These are phyloP conservation scores for Kuraishia hungarica DNA, from an alignment of 805 yeast species.

Conservation along the genomic window DNA sequence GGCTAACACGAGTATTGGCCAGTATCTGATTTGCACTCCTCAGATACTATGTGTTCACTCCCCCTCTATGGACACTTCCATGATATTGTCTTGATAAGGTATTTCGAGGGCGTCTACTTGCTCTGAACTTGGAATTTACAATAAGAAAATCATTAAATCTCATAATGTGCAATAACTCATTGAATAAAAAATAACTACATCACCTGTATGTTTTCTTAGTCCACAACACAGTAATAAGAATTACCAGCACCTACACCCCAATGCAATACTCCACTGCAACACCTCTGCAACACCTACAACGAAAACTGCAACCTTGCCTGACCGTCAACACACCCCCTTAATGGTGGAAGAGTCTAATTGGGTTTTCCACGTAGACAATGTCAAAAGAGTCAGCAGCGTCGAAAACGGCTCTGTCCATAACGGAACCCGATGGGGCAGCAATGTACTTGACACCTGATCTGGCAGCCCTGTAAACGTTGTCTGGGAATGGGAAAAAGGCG, in stretches of 20 bases:
- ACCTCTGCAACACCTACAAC: no score
- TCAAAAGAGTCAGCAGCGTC: conserved; percentile 90
- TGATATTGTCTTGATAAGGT: no score
- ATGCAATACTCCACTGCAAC: conserved; percentile 7
- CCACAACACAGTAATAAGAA: no score
- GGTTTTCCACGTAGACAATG: conserved; percentile 92
- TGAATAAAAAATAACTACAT: background rate
- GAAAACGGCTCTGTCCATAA: conserved; percentile 93
- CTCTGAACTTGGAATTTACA: no score
- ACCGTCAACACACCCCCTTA: conserved; percentile 24
- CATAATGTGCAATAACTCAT: background rate
- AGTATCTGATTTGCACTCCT: no score
- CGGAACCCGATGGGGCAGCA: conserved; percentile 97
- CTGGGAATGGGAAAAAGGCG: conserved; percentile 99
- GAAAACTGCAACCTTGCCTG: no score
- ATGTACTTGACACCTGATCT: conserved; percentile 93
- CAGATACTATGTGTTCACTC: no score
- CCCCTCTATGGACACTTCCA: no score
- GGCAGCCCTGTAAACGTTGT: conserved; percentile 95
- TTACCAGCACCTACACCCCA: no score
- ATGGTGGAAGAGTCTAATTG: conserved; percentile 97
- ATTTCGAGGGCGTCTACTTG: no score
- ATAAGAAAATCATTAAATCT: no score
- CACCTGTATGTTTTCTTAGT: background rate
- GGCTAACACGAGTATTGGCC: no score